phyloP scores from a whole-genome alignment of 139 green algal species.

The Chlamydomonas schloesseri region DNA sequence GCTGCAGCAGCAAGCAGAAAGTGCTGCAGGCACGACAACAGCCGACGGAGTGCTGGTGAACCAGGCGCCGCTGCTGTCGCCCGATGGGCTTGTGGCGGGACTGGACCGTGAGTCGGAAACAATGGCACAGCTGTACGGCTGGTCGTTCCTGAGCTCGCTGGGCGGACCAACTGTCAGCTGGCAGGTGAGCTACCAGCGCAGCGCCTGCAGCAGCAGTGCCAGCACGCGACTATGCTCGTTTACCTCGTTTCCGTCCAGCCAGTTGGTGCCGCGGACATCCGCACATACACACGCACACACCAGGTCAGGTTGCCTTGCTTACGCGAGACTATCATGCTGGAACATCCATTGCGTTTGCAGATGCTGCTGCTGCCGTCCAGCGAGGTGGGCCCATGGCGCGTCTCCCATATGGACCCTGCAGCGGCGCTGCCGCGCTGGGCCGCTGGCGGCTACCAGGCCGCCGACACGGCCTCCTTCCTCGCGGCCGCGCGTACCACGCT shows the following conservation, averaged over 20 bases:
- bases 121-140: background rate
- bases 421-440: background rate
- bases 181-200: background rate
- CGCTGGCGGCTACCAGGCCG: background rate
- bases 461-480: background rate
- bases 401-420: background rate
- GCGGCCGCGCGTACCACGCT: background rate
- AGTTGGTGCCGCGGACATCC: too few species aligned
- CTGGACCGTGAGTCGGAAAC: background rate
- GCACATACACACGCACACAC: too few species aligned
- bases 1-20: background rate
- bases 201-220: too few species aligned
- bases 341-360: background rate
- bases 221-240: too few species aligned
- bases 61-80: background rate
- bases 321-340: too few species aligned
- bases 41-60: background rate
- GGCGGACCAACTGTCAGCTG: background rate
- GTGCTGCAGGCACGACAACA: background rate
- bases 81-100: background rate
- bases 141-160: background rate
- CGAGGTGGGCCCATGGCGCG: constrained; percentile 2
- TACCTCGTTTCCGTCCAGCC: too few species aligned
- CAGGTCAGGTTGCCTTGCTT: too few species aligned
- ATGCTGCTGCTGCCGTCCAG: background rate